Evolutionary conservation across 2,329 filamentous ascomycete species (phyloP), one percentile per base, ranked within the genome.

Genomic region (Sporothrix pseudoabietina): DNA sequence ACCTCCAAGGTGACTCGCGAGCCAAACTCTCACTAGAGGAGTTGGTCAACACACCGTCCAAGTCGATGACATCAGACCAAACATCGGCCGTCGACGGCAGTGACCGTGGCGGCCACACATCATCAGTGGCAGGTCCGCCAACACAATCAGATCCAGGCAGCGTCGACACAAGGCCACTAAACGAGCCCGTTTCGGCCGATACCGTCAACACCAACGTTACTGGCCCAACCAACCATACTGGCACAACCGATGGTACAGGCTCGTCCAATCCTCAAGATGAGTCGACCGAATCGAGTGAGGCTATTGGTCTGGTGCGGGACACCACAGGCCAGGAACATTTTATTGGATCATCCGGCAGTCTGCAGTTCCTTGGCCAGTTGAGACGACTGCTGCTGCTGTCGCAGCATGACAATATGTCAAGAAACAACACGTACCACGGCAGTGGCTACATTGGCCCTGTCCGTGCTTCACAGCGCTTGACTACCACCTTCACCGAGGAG

Each of bases 291-390:
- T 66, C 61, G 39, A 66, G 22, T 39, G 61, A 66, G 39, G 61
- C 61, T 10, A 47, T 78, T 0, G 78, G 77, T 5, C 74, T 82
- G 5, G 78, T 81, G 6, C 77, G 77, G 49, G 81, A 82, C 35
- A 78, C 79, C 0, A 77, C 79, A 14, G 81, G 81, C 0, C 79
- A 79, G 57, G 78, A 80, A 73, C 80, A 82, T 69, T 82, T 82
- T 57, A 81, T 82, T 35, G 81, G 81, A 0, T 81, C 80, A 3
- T 82, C 81, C 0, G 81, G 81, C 1, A 81, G 79, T 1, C 77
- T 82, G 16, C 79, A 80, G 72, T 82, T 82, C 66, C 76, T 81
- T 63, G 80, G 79, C 1, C 78, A 82, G 71, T 77, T 82, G 0
- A 79, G 81, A 1, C 74, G 79, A n/a, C 77, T 82, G 0, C 74